Percentiles rank a stretch among this genome's conserved stretches.
Conservation (phyloP, 2,329 filamentous ascomycete species). For the Fusarium floridanum region DNA sequence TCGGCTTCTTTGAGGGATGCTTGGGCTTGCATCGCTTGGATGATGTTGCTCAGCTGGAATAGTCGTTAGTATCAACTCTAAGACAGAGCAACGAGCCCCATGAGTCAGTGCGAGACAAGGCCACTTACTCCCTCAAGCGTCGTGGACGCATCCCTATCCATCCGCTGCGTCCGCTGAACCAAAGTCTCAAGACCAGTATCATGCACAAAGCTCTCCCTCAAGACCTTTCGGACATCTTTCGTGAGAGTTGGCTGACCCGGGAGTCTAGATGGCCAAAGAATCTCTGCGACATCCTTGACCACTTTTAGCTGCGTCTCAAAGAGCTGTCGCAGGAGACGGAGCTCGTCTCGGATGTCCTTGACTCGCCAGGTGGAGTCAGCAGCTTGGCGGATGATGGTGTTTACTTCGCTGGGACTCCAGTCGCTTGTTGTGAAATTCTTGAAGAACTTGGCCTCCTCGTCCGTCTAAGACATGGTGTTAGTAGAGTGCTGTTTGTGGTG, state of each 20-base stretch:
- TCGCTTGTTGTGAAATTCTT: not conserved
- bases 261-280: not conserved
- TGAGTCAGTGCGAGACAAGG: too few species aligned
- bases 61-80: not conserved
- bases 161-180: not conserved
- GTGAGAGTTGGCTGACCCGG: not conserved
- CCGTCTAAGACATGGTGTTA: not conserved
- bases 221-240: not conserved
- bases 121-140: not conserved
- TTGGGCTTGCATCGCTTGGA: not conserved
- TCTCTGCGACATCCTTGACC: not conserved
- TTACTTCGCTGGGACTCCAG: not conserved
- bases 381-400: not conserved
- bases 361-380: not conserved
- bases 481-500: fast-evolving
- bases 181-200: not conserved
- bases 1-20: conserved; percentile 3
- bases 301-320: not conserved
- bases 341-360: not conserved
- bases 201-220: not conserved
- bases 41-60: not conserved
- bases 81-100: too few species aligned
- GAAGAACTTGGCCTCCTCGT: not conserved
- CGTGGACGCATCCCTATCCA: not conserved
- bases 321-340: not conserved